phyloP scores from a whole-genome alignment of 2,329 filamentous ascomycete genomes.

The Cercospora brassicicola region DNA sequence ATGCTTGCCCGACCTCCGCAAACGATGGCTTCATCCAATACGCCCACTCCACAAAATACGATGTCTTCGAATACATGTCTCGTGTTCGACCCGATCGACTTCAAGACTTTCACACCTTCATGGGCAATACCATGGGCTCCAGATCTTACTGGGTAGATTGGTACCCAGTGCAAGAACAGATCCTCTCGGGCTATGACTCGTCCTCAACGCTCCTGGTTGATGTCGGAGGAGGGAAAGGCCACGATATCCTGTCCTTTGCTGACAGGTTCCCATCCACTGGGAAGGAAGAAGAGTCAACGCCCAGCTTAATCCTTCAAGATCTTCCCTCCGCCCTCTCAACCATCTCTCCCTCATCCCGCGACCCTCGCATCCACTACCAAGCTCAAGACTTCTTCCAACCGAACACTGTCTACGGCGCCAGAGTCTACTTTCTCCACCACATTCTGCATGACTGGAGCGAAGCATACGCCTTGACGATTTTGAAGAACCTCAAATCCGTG shows the following conservation, averaged over 20 bases:
- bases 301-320: not conserved
- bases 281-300: not conserved
- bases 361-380: not conserved
- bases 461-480: not conserved
- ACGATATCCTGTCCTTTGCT: not conserved
- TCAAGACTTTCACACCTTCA: slow-evolving; percentile 9
- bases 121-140: slow-evolving; percentile 12
- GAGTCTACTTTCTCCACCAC: not conserved
- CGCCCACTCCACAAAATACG: not conserved
- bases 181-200: not conserved
- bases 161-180: not conserved
- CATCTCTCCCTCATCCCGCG: not conserved
- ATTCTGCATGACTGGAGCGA: not conserved
- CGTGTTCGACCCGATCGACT: slow-evolving; percentile 7
- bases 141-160: slow-evolving; percentile 10
- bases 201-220: not conserved
- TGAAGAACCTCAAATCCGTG: not conserved
- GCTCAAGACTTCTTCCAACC: not conserved
- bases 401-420: not conserved
- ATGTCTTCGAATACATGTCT: slow-evolving; percentile 12
- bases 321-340: not conserved
- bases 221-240: not conserved
- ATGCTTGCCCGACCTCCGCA: not conserved
- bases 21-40: not conserved
- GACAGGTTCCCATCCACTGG: not conserved